Percentiles rank a stretch among this genome's conserved stretches.
Evolutionary conservation across 208 protist species (phyloP).

Genomic region (Wallacemonas rigidus): DNA sequence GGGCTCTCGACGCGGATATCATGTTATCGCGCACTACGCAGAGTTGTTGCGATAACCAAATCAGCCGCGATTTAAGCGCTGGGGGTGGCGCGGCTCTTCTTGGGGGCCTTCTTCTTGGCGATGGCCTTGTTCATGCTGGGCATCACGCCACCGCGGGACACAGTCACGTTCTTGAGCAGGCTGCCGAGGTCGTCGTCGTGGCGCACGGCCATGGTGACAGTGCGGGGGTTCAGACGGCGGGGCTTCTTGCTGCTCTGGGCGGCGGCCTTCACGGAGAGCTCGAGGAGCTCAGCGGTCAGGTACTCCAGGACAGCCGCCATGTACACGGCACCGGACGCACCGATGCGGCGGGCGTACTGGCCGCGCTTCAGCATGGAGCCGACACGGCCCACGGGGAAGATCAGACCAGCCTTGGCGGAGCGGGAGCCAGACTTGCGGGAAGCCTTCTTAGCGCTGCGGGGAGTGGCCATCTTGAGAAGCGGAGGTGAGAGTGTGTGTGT

Average conservation of each 20-base stretch:
- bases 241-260: slow-evolving; percentile 68
- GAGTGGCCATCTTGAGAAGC: slow-evolving; percentile 54
- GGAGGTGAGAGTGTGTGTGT: slow-evolving; percentile 4
- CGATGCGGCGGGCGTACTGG: slow-evolving; percentile 96
- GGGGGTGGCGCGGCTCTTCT: slow-evolving; percentile 52
- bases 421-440: slow-evolving; percentile 76
- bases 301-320: slow-evolving; percentile 99
- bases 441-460: slow-evolving; percentile 72
- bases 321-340: slow-evolving; percentile 98
- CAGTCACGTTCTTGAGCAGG: slow-evolving; percentile 68
- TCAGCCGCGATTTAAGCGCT: slow-evolving; percentile 54
- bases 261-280: slow-evolving; percentile 84
- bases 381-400: slow-evolving; percentile 99
- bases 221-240: slow-evolving; percentile 72
- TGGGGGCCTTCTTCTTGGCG: slow-evolving; percentile 76
- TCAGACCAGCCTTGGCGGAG: slow-evolving; percentile 96
- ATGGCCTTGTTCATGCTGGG: slow-evolving; percentile 81
- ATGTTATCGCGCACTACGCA: too few species aligned
- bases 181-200: slow-evolving; percentile 74
- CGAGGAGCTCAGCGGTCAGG: slow-evolving; percentile 84
- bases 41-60: too few species aligned
- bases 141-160: slow-evolving; percentile 81
- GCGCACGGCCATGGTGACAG: slow-evolving; percentile 74
- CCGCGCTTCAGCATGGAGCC: slow-evolving; percentile 95
- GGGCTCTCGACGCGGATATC: too few species aligned